Evolutionary conservation across 352 stramenopile genomes (phyloP).

Genomic region (Globisporangium abappressorium): DNA sequence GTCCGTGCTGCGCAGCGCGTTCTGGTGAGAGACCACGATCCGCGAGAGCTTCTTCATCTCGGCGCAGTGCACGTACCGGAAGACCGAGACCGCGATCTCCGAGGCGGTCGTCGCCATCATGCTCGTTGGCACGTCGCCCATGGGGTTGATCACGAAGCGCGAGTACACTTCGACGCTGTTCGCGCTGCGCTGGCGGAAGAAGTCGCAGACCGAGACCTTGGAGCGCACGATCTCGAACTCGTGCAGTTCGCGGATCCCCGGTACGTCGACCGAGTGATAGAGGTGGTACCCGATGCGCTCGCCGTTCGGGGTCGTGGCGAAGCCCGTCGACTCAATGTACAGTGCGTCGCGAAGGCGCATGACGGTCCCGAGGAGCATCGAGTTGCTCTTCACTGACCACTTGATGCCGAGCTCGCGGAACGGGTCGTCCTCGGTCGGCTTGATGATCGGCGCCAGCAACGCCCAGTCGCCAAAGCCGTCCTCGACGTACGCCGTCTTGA

Average conservation of each 20-base stretch:
- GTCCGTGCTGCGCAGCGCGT: no score
- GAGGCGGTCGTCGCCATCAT: no score
- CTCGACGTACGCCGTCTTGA: slow-evolving; percentile 29
- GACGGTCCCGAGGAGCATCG: slow-evolving; percentile 23
- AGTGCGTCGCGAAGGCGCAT: slow-evolving; percentile 50
- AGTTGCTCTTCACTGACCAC: slow-evolving; percentile 43
- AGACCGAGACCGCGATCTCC: no score
- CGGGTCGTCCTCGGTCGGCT: slow-evolving; percentile 32
- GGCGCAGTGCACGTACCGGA: no score
- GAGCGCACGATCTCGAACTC: slow-evolving; percentile 31
- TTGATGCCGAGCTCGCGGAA: slow-evolving; percentile 57
- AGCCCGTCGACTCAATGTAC: slow-evolving; percentile 48
- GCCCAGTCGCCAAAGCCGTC: slow-evolving; percentile 27
- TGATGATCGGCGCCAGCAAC: slow-evolving; percentile 26
- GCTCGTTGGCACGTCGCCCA: no score
- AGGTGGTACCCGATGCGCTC: slow-evolving; percentile 56
- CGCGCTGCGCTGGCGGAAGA: slow-evolving; percentile 32
- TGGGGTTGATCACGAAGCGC: no score
- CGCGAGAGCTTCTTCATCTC: no score
- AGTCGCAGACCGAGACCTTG: slow-evolving; percentile 40
- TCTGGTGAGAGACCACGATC: no score
- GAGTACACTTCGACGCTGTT: slow-evolving; percentile 22
- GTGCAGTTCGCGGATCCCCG: slow-evolving; percentile 33
- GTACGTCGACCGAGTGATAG: slow-evolving; percentile 42
- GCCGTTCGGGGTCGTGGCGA: slow-evolving; percentile 32